These are phyloP conservation scores for Beta lomatogona DNA, from an alignment of 179 eudicot species.

Conservation along the genomic window DNA sequence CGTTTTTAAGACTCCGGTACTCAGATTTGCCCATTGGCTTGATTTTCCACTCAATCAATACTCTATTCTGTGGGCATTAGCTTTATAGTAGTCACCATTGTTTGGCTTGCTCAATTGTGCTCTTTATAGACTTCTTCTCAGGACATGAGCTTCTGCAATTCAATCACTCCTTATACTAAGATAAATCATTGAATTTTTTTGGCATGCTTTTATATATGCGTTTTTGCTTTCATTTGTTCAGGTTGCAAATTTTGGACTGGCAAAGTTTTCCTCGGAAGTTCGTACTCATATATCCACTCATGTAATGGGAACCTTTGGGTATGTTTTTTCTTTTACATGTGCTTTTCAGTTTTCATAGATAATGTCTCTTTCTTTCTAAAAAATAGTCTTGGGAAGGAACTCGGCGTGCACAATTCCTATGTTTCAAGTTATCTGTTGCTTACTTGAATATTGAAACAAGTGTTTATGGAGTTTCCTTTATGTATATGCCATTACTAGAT, in stretches of 20 bases:
- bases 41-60: not conserved
- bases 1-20: not conserved
- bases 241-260: slow-evolving; percentile 98
- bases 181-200: not conserved
- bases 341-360: not conserved
- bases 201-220: not conserved
- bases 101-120: not conserved
- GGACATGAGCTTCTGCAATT: not conserved
- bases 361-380: not conserved
- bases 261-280: slow-evolving; percentile 74
- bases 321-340: not conserved
- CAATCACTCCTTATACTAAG: not conserved
- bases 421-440: not conserved
- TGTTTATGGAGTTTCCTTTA: slow-evolving; percentile 4
- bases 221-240: slow-evolving; percentile 27
- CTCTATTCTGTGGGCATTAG: not conserved
- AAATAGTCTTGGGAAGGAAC: not conserved
- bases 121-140: not conserved
- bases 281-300: slow-evolving; percentile 89
- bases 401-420: slow-evolving; percentile 8
- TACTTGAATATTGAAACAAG: not conserved
- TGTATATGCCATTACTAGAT: slow-evolving; percentile 42
- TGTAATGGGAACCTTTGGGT: slow-evolving; percentile 99
- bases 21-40: not conserved
- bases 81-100: not conserved